phyloP scores from a whole-genome alignment of 176 grass and related monocot species.

The Alopecurus myosuroides region DNA sequence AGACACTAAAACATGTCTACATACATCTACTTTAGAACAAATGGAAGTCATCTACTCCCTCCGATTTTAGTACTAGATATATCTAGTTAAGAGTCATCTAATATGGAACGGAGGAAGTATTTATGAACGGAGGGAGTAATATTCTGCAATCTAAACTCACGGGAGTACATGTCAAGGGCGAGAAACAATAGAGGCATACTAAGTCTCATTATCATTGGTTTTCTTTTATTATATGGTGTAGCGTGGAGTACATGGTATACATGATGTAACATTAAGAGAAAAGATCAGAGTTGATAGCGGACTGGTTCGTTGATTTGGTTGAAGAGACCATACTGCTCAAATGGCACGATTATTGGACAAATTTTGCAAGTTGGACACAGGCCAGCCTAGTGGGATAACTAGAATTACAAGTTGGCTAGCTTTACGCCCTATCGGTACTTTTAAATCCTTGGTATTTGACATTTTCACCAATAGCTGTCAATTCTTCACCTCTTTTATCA shows the following conservation, averaged over 20 bases:
- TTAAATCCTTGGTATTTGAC: background rate
- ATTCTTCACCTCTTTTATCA: background rate
- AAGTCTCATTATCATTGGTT: background rate
- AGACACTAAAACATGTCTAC: too few relatives aligned
- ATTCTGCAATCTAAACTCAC: background rate
- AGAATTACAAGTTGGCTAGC: background rate
- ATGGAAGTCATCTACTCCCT: too few relatives aligned
- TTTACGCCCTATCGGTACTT: background rate
- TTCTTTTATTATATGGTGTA: background rate
- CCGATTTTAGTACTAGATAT: too few relatives aligned
- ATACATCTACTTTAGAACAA: too few relatives aligned
- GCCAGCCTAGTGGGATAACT: background rate
- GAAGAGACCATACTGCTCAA: background rate
- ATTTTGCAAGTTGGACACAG: background rate
- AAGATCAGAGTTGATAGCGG: background rate
- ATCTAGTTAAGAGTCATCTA: too few relatives aligned
- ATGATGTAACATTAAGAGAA: background rate
- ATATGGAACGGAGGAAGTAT: too few relatives aligned
- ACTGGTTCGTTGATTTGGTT: background rate
- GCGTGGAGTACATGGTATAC: background rate
- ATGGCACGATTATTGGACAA: background rate
- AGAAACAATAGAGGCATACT: background rate
- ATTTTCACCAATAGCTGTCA: background rate
- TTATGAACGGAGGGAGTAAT: too few relatives aligned
- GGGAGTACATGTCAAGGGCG: background rate